A percentile compares a stretch with the other conserved stretches of the same genome.
Conservation (phyloP, 129 eudicot genomes). For the Flaveria trinervia region DNA sequence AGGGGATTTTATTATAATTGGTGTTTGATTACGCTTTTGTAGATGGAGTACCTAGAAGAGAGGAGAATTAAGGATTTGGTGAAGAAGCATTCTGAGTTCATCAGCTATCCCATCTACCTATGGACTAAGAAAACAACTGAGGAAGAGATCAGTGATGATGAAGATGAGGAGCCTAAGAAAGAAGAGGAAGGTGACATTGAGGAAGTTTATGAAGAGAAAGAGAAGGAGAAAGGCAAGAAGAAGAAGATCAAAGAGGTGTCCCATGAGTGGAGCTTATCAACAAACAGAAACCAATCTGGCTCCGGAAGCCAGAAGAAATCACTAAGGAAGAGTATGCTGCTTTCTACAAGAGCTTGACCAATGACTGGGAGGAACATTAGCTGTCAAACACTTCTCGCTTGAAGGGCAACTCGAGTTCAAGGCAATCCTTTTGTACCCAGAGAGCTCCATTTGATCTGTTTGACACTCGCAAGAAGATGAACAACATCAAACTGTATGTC, state of each 20-base stretch:
- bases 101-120: slow-evolving; percentile 80
- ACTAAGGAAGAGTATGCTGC: slow-evolving; percentile 84
- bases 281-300: slow-evolving; percentile 91
- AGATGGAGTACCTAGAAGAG: slow-evolving; percentile 82
- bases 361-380: slow-evolving; percentile 92
- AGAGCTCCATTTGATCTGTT: slow-evolving; percentile 82
- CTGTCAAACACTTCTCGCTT: slow-evolving; percentile 84
- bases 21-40: slow-evolving; percentile 3
- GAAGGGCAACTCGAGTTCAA: slow-evolving; percentile 88
- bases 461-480: slow-evolving; percentile 75
- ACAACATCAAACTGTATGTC: slow-evolving; percentile 83
- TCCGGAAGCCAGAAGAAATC: slow-evolving; percentile 84
- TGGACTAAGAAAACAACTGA: slow-evolving; percentile 86
- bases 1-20: not conserved
- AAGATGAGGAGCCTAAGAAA: slow-evolving; percentile 75
- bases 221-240: slow-evolving; percentile 65
- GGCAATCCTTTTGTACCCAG: slow-evolving; percentile 75
- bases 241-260: slow-evolving; percentile 85
- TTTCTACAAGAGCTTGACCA: slow-evolving; percentile 84
- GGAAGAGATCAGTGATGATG: slow-evolving; percentile 85
- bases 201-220: slow-evolving; percentile 75
- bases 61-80: slow-evolving; percentile 89
- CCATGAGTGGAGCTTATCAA: slow-evolving; percentile 82
- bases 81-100: slow-evolving; percentile 86
- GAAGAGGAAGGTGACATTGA: slow-evolving; percentile 84